Base-by-base conservation (phyloP, 1,139 yeast species). In the Casaregolazyma suthepensis region DNA sequence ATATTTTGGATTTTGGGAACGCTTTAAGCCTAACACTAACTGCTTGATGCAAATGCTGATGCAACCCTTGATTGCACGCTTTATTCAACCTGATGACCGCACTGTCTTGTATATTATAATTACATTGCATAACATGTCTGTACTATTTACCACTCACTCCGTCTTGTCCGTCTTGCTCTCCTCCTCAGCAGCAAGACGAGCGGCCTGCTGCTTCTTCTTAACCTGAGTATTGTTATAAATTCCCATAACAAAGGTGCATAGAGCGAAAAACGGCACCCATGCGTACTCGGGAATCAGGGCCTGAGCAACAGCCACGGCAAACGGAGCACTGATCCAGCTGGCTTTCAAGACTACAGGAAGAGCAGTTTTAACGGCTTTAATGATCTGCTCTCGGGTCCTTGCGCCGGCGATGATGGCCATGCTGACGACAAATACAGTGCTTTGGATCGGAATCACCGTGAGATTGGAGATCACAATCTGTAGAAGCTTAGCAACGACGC, bases 201-300 rank as follows among this genome's bases (percentile, higher is more conserved):
- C 22, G 10, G 44, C 44, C 18, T 43, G 31, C 45, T 59, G 59
- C 56, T 57, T 55, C 50, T 37, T 48, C 57, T 69, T 73, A 64
- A 85, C 74, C 63, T 78, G 73, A 47, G 85, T 79, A 68, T 89
- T 89, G 69, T 88, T 93, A 61, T 80, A 80, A 3, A 96, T 87
- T 17, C 93, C 90, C 59, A 89, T 72, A 43, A 85, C 67, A 64
- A 88, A 88, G 62, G 83, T 87, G 45, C 88, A 83, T 57, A 85
- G 65, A 57, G 83, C 83, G 73, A 87, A 87, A 71, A 87, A 87
- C 1, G 88, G 88, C 7, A 87, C 89, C 96, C 96, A 89, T 48
- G 85, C 77, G 59, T 84, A 83, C 13, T 89, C 89, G 17, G 81
- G 78, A 35, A 89, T 66, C 64, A 78, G 85, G 55, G 76, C 81